A percentile compares a stretch with the other conserved stretches of the same genome.
Evolutionary conservation across 768 basidiomycete species (phyloP).

Genomic region (Dentipellis fragilis): DNA sequence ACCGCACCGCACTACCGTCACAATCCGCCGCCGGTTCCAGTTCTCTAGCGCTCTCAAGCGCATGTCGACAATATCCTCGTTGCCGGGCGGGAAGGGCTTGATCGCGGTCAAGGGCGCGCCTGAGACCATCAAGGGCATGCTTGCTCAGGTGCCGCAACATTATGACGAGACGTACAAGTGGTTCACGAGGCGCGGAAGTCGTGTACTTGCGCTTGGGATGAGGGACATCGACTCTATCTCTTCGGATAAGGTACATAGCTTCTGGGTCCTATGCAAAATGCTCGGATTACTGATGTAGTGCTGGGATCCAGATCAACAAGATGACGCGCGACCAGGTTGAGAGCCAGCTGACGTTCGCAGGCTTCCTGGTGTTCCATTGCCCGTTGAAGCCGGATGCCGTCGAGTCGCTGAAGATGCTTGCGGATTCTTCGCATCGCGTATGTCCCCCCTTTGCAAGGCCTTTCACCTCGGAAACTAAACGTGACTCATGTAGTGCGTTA

Average conservation of each 20-base stretch:
- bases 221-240: slow-evolving; percentile 72
- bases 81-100: slow-evolving; percentile 48
- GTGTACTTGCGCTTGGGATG: slow-evolving; percentile 85
- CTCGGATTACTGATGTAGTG: background rate
- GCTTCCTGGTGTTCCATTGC: slow-evolving; percentile 98
- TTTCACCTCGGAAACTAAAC: slow-evolving; percentile 3
- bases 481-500: slow-evolving; percentile 61
- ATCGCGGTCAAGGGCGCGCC: slow-evolving; percentile 93
- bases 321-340: slow-evolving; percentile 78
- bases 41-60: slow-evolving; percentile 96
- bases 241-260: slow-evolving; percentile 51
- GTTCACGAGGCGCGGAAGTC: slow-evolving; percentile 87
- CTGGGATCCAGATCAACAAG: slow-evolving; percentile 64
- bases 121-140: slow-evolving; percentile 90
- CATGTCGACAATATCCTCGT: slow-evolving; percentile 84
- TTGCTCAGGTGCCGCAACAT: slow-evolving; percentile 53
- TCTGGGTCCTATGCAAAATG: background rate
- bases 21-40: slow-evolving; percentile 87
- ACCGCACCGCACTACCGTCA: slow-evolving; percentile 49
- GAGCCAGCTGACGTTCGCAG: slow-evolving; percentile 71
- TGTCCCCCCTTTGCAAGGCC: slow-evolving; percentile 20
- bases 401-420: slow-evolving; percentile 83
- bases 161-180: slow-evolving; percentile 96
- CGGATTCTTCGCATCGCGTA: slow-evolving; percentile 93
- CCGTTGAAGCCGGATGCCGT: slow-evolving; percentile 93